Percentiles rank a stretch among this genome's conserved stretches.
These are phyloP conservation scores for Fusarium guadeloupense DNA, from an alignment of 2,329 filamentous ascomycete species.

Conservation along the genomic window DNA sequence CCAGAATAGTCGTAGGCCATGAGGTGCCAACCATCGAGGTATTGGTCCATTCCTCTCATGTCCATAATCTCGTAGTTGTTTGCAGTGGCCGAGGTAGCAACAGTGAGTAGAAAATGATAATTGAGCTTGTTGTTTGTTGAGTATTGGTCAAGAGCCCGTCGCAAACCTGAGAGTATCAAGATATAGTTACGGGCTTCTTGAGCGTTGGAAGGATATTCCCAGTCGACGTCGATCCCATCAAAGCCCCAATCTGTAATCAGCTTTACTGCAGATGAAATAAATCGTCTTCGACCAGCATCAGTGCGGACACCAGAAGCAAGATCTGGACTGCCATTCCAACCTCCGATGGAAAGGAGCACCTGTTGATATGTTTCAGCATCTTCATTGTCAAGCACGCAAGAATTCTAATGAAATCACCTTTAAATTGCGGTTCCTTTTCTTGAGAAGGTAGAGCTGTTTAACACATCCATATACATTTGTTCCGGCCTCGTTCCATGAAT, in stretches of 20 bases:
- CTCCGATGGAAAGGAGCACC: constrained; percentile 63
- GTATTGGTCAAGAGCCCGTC: constrained; percentile 55
- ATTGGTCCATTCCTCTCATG: constrained; percentile 63
- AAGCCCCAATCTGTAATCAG: constrained; percentile 74
- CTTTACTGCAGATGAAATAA: constrained; percentile 74
- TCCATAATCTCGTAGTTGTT: constrained; percentile 61
- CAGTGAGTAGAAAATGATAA: constrained; percentile 61
- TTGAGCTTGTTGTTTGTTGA: constrained; percentile 50
- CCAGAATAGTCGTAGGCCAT: constrained; percentile 80
- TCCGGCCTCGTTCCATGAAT: constrained; percentile 65
- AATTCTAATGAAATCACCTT: constrained; percentile 60
- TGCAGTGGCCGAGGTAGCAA: constrained; percentile 60
- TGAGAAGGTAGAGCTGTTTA: constrained; percentile 79
- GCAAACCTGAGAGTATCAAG: constrained; percentile 34
- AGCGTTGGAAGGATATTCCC: constrained; percentile 60
- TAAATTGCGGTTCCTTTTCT: constrained; percentile 78
- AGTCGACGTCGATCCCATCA: constrained; percentile 66
- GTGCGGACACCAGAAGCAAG: constrained; percentile 67
- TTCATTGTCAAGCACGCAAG: neutral
- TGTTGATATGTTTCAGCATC: constrained; percentile 16
- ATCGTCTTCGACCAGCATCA: constrained; percentile 66
- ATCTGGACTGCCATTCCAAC: constrained; percentile 74
- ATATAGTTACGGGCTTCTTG: constrained; percentile 49
- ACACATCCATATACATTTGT: constrained; percentile 79
- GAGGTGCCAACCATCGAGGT: constrained; percentile 67